phyloP scores from a whole-genome alignment of 495 filamentous ascomycete genomes.

The Aspergillus leporis region DNA sequence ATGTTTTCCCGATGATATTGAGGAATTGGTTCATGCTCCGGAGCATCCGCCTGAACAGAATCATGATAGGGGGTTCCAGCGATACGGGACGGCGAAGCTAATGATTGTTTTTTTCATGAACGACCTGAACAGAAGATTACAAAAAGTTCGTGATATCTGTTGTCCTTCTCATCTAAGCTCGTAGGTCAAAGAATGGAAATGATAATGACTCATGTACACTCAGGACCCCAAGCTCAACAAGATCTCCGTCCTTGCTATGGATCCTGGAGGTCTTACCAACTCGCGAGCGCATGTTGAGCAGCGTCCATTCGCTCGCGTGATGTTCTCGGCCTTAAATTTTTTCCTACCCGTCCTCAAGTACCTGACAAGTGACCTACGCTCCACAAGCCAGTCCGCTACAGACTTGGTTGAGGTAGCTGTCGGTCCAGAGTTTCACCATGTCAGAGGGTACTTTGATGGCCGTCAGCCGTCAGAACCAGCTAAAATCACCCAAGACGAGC shows the following conservation, averaged over 20 bases:
- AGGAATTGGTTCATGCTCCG: conserved; percentile 28
- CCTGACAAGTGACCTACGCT: conserved; percentile 29
- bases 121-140: conserved; percentile 41
- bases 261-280: conserved; percentile 25
- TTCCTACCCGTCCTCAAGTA: conserved; percentile 26
- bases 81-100: conserved; percentile 48
- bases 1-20: conserved; percentile 22
- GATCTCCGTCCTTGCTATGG: conserved; percentile 25
- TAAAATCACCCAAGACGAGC: not conserved
- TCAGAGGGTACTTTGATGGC: not conserved
- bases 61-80: conserved; percentile 40
- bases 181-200: no score
- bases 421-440: not conserved
- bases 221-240: conserved; percentile 22
- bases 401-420: not conserved
- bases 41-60: conserved; percentile 24
- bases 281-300: conserved; percentile 24
- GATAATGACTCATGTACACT: not conserved
- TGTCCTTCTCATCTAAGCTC: no score
- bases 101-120: conserved; percentile 44
- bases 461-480: not conserved
- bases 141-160: no score
- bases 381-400: not conserved
- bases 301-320: conserved; percentile 7
- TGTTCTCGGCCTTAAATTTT: conserved; percentile 20